phyloP scores from a whole-genome alignment of 768 basidiomycete genomes.

The Mycena venus region DNA sequence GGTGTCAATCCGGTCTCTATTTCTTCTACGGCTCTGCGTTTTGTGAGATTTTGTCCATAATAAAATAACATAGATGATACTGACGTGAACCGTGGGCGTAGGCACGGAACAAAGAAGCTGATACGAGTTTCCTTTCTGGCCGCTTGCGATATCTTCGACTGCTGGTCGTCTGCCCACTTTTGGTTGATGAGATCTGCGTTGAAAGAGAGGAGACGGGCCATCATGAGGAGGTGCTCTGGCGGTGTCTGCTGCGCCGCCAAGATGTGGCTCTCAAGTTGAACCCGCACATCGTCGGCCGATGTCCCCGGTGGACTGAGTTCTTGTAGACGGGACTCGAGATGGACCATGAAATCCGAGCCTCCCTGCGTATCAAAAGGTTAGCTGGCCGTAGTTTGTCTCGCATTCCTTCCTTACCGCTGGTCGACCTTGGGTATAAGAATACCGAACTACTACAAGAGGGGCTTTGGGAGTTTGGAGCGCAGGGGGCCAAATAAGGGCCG shows the following conservation, averaged over 20 bases:
- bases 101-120: constrained; percentile 36
- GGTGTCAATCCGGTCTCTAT: constrained; percentile 32
- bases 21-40: constrained; percentile 28
- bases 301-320: constrained; percentile 22
- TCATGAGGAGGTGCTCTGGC: constrained; percentile 33
- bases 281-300: constrained; percentile 17
- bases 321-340: constrained; percentile 29
- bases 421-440: constrained; percentile 34
- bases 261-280: constrained; percentile 29
- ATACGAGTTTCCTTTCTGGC: constrained; percentile 30
- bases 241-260: constrained; percentile 15
- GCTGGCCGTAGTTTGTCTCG: neutral
- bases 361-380: constrained; percentile 11
- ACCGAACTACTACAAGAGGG: constrained; percentile 33
- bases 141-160: constrained; percentile 23
- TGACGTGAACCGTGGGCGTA: constrained; percentile 28
- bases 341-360: constrained; percentile 32
- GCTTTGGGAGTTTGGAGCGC: constrained; percentile 33
- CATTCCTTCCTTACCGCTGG: constrained; percentile 12
- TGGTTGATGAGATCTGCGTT: constrained; percentile 28
- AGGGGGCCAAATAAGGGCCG: constrained; percentile 30
- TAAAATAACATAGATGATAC: neutral
- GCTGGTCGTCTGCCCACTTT: constrained; percentile 17
- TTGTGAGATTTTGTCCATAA: neutral
- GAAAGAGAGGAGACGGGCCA: constrained; percentile 34